Evolutionary conservation across 139 green algal species (phyloP).

Genomic region (Coccomyxa sp.): DNA sequence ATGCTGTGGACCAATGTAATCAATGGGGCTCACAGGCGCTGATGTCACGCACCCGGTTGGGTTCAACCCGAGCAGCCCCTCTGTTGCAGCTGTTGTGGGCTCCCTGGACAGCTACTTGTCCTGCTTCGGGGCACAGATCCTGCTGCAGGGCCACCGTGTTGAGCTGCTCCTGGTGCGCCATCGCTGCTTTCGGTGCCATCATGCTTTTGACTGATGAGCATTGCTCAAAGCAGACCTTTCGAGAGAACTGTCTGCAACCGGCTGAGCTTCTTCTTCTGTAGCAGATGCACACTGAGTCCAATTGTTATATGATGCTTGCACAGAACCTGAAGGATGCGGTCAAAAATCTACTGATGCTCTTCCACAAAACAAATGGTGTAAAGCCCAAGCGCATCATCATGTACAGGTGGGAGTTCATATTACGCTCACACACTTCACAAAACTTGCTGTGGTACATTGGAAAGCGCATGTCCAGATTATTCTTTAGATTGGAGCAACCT

Average conservation of each 20-base stretch:
- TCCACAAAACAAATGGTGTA: constrained; percentile 28
- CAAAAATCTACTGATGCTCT: constrained; percentile 40
- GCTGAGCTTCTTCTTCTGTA: background rate
- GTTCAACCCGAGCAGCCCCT: constrained; percentile 28
- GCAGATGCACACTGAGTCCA: background rate
- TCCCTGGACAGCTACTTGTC: constrained; percentile 40
- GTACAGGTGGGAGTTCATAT: constrained; percentile 51
- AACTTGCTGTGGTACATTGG: too few relatives aligned
- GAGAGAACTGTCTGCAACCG: background rate
- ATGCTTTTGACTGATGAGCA: background rate
- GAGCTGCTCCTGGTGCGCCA: constrained; percentile 33
- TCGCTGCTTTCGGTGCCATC: background rate
- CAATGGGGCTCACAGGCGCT: constrained; percentile 14
- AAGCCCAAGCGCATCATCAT: constrained; percentile 46
- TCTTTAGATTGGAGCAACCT: background rate
- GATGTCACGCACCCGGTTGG: constrained; percentile 58
- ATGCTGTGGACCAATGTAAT: too few relatives aligned
- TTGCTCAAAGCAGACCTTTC: background rate
- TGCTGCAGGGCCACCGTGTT: constrained; percentile 39
- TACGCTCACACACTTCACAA: constrained; percentile 41
- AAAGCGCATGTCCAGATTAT: too few relatives aligned
- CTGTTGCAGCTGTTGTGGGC: constrained; percentile 59
- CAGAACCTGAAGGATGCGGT: constrained; percentile 52
- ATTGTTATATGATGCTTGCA: background rate
- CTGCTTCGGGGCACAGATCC: constrained; percentile 32